Evolutionary conservation across 2,329 filamentous ascomycete species (phyloP).

Genomic region (Talaromyces pinophilus): DNA sequence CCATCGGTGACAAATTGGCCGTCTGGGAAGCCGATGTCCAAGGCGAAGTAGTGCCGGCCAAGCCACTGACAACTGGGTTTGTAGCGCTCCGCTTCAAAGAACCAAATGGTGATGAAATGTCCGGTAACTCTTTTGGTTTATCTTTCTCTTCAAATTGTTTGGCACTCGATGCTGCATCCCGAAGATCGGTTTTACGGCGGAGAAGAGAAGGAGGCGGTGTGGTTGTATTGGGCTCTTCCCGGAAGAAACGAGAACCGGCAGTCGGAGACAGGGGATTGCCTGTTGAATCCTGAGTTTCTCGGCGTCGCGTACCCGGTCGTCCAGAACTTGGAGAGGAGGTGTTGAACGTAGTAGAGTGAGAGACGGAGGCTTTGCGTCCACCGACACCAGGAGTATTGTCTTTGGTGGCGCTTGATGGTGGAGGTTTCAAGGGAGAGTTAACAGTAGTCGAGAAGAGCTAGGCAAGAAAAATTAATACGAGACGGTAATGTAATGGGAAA

Average conservation of each 20-base stretch:
- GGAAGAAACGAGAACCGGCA: conserved; percentile 48
- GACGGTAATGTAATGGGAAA: background rate
- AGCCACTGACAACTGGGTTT: conserved; percentile 53
- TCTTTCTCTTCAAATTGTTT: conserved; percentile 52
- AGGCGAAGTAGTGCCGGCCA: conserved; percentile 54
- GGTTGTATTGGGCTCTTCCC: conserved; percentile 56
- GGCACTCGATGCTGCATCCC: conserved; percentile 47
- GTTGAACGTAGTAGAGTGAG: conserved; percentile 64
- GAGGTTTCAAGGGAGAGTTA: conserved; percentile 89
- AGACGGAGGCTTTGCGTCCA: conserved; percentile 78
- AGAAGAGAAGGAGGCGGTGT: conserved; percentile 63
- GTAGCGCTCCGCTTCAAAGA: conserved; percentile 59
- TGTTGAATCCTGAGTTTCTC: conserved; percentile 77
- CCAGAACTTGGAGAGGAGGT: conserved; percentile 72
- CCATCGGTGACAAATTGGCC: conserved; percentile 70
- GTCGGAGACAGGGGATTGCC: conserved; percentile 52
- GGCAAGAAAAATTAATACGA: conserved; percentile 28
- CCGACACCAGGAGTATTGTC: conserved; percentile 48
- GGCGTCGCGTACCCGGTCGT: conserved; percentile 74
- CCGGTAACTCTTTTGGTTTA: conserved; percentile 46
- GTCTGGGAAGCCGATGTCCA: conserved; percentile 63
- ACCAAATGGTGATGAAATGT: conserved; percentile 52
- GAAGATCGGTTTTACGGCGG: conserved; percentile 63
- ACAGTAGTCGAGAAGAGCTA: conserved; percentile 83
- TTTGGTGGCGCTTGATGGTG: conserved; percentile 67